A percentile compares a stretch with the other conserved stretches of the same genome.
Conservation (phyloP, 2,329 filamentous ascomycete species). For the Colletotrichum sp. region DNA sequence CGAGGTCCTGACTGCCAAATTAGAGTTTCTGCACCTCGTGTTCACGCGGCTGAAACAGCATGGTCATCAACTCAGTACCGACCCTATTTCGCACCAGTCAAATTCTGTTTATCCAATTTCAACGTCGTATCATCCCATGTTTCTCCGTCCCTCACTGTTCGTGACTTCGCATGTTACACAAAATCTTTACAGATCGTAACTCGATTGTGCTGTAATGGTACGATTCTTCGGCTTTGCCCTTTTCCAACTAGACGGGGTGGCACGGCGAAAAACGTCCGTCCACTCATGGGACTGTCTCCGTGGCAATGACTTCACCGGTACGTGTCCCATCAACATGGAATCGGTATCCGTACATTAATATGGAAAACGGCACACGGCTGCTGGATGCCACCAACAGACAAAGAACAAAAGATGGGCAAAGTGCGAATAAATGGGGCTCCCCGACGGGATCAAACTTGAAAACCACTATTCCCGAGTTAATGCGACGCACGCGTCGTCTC, state of each 20-base stretch:
- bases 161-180: background rate
- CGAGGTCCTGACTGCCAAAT: background rate
- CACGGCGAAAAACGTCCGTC: background rate
- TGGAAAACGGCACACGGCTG: slow-evolving; percentile 3
- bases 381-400: background rate
- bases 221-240: background rate
- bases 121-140: background rate
- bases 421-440: background rate
- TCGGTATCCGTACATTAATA: background rate
- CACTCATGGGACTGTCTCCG: background rate
- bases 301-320: background rate
- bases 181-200: background rate
- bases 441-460: background rate
- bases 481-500: background rate
- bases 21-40: background rate
- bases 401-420: background rate
- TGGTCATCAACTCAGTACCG: background rate
- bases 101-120: background rate
- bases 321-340: background rate
- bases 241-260: background rate
- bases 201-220: background rate
- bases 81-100: slow-evolving; percentile 11
- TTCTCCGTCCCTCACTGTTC: background rate
- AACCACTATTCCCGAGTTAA: background rate
- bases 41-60: slow-evolving; percentile 4